Base-by-base conservation (phyloP, 1,284 basidiomycete genomes). In the Cryptococcus sp. region DNA sequence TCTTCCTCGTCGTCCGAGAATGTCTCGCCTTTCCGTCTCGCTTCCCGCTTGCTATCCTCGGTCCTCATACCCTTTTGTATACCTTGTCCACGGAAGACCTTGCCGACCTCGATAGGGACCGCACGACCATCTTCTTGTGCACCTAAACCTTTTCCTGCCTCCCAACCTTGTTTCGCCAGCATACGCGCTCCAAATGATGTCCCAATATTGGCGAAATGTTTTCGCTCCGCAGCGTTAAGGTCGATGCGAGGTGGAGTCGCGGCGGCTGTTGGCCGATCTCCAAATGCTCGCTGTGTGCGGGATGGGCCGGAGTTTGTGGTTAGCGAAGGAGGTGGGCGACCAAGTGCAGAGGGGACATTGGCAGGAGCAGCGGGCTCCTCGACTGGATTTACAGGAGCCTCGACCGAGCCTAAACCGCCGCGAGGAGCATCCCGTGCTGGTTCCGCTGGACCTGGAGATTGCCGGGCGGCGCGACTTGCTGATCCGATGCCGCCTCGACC, bases 131-230 rank as follows among this genome's bases (percentile, higher is more conserved):
- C 86, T 7, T 89, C 88, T 2, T 82, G 79, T 0, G 82, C 78
- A 67, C 93, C 94, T 17, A 97, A 81, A 72, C 94, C 94, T 20
- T 85, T 84, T 7, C 94, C 83, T 0, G 87, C 80, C 70, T 87
- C 82, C 93, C 94, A 98, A 15, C 94, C 93, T 87, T 93, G 92
- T 79, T 93, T 95, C 43, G 86, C 84, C n/a, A 98, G 84, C 84
- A 97, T 85, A 54, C 87, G 86, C 11, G 92, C 88, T 67, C 92
- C 94, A 63, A 92, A 88, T 0, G 87, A 82, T 22, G 85, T 83
- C 29, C 85, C 81, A 11, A 96, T 82, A 66, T 89, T 90, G 66
- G 80, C 83, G 74, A 97, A 93, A 69, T 96, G 93, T 16, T 82
- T 80, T 54, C 82, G 81, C 66, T 97, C 93, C 17, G 81, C 67